Evolutionary conservation across 2,329 filamentous ascomycete species (phyloP).

Genomic region (Botrytis medusae): DNA sequence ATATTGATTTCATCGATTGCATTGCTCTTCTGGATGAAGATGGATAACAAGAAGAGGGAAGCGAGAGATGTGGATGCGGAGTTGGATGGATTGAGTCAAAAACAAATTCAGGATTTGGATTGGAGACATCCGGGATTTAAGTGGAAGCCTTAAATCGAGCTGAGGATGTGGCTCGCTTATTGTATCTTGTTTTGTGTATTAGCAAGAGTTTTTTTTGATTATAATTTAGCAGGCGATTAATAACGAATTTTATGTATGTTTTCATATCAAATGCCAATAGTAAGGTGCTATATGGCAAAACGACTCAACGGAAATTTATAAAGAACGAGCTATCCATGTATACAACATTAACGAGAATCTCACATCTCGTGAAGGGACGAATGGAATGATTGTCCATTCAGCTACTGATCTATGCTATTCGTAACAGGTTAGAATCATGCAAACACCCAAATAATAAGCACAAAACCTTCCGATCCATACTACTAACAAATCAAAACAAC

Average conservation of each 20-base stretch:
- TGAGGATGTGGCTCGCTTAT: background rate
- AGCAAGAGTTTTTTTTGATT: background rate
- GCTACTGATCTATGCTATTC: no score
- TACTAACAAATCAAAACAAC: no score
- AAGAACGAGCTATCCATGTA: no score
- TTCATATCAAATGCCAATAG: background rate
- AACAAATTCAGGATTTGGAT: slow-evolving; percentile 60
- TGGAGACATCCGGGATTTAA: slow-evolving; percentile 66
- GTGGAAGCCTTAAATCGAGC: slow-evolving; percentile 47
- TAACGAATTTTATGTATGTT: background rate
- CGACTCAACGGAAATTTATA: background rate
- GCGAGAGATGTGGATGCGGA: slow-evolving; percentile 55
- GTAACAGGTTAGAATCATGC: no score
- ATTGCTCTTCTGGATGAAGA: slow-evolving; percentile 60
- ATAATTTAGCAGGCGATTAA: no score
- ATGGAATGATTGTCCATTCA: no score
- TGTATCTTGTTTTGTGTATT: background rate
- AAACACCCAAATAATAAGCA: no score
- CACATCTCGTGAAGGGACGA: no score
- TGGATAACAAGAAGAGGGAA: slow-evolving; percentile 60
- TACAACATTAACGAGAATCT: no score
- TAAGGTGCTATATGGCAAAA: background rate
- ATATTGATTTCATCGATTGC: slow-evolving; percentile 52
- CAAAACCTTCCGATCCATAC: no score
- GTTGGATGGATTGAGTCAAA: slow-evolving; percentile 52